phyloP scores from a whole-genome alignment of 2,329 filamentous ascomycete genomes.

The Epichloe coenophiala region DNA sequence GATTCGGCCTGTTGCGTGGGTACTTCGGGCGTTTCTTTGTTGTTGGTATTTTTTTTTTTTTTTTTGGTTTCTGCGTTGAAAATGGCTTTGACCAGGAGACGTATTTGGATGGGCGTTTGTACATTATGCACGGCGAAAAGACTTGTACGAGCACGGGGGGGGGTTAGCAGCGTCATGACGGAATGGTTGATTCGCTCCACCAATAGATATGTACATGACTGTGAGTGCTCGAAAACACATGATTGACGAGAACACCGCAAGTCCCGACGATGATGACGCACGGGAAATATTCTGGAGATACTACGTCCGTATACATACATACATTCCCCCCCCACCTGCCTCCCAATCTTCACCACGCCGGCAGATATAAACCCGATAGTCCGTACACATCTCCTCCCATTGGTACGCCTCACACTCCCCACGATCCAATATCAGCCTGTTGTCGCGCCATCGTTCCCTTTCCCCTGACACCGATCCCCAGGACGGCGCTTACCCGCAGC shows the following conservation, averaged over 20 bases:
- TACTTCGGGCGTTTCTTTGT: neutral
- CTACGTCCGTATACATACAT: neutral
- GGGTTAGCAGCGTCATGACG: neutral
- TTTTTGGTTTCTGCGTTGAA: neutral
- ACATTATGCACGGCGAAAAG: neutral
- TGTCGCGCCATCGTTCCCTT: too few relatives aligned
- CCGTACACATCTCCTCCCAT: too few relatives aligned
- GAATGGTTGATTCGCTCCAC: neutral
- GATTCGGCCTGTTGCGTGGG: neutral
- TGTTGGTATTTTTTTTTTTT: neutral
- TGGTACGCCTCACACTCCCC: too few relatives aligned
- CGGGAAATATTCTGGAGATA: neutral
- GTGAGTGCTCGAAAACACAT: too few relatives aligned
- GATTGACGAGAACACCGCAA: too few relatives aligned
- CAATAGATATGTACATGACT: neutral
- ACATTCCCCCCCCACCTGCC: too few relatives aligned
- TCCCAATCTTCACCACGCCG: too few relatives aligned
- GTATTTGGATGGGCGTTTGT: neutral
- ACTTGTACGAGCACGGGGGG: neutral
- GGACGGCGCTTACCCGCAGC: too few relatives aligned
- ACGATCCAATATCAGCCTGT: too few relatives aligned
- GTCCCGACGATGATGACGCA: neutral
- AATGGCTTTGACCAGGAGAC: neutral
- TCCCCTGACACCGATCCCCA: neutral
- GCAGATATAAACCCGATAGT: too few relatives aligned